Evolutionary conservation across 1,139 yeast genomes (phyloP), one percentile per base, ranked within the genome.

Genomic region (Geotrichum histeridarum): DNA sequence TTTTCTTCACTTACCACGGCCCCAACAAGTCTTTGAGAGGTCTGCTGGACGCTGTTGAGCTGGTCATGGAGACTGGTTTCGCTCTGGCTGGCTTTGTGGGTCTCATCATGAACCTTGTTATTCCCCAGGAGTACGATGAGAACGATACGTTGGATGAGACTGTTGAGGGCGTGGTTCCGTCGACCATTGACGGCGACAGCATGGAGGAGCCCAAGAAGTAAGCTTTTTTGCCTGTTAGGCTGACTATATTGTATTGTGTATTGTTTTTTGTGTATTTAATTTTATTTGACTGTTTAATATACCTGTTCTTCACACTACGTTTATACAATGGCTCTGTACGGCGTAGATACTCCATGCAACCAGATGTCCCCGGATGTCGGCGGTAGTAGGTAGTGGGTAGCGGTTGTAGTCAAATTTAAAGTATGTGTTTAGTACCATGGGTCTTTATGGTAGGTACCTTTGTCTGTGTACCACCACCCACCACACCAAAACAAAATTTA

Each of bases 51-150:
- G 96, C 96, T 55, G 84, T 90, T 60, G 77, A 79, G 49, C 79
- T 90, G 60, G 89, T 90, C 50, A 81, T 87, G 86, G 93, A 87
- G 69, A 86, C 95, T 22, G 91, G 95, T 42, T 89, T 85, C 66
- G 95, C 96, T 35, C 74, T 89, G 51, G 79, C 93, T 33, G 96
- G 95, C 17, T 76, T 90, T 62, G 64, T 87, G 45, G 95, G 91
- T 41, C 81, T 87, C 50, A 70, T 87, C 45, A 73, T 88, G 58
- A 89, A 89, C 73, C 72, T 86, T 61, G 43, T 84, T 38, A 72
- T 89, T 60, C 94, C 95, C 12, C 90, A 84, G 68, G 84, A 83
- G 43, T 68, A 71, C 42, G 94, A 85, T 64, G 86, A 82, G 48
- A 76, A 76, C 31, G 56, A 54, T 47, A 38, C 47, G 12, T 11